Conservation (phyloP, 1,139 yeast species). For the Nadsonia starkeyi-henricii region DNA sequence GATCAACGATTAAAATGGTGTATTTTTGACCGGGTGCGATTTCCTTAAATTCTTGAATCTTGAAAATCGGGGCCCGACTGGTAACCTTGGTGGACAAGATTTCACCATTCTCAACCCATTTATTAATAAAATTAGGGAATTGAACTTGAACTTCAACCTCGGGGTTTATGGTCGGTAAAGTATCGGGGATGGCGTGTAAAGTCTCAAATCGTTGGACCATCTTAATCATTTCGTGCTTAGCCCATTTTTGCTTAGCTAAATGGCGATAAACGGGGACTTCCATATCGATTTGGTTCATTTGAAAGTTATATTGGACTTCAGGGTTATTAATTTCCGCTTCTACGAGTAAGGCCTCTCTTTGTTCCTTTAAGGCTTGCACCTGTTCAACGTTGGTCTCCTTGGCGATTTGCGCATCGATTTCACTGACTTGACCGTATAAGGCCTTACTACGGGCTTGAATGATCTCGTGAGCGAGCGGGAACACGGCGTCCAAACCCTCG, state of each 20-base stretch:
- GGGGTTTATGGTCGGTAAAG: slow-evolving; percentile 83
- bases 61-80: slow-evolving; percentile 56
- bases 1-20: slow-evolving; percentile 73
- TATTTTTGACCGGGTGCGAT: slow-evolving; percentile 36
- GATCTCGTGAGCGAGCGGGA: slow-evolving; percentile 49
- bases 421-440: slow-evolving; percentile 21
- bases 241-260: slow-evolving; percentile 59
- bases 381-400: slow-evolving; percentile 8
- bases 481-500: slow-evolving; percentile 53
- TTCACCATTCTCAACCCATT: slow-evolving; percentile 70
- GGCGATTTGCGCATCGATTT: slow-evolving; percentile 16
- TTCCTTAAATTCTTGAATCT: slow-evolving; percentile 60
- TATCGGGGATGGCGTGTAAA: slow-evolving; percentile 78
- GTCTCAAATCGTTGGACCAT: slow-evolving; percentile 85
- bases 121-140: slow-evolving; percentile 54
- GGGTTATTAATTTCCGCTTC: slow-evolving; percentile 64
- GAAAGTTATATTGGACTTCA: slow-evolving; percentile 60
- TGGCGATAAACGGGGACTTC: slow-evolving; percentile 68
- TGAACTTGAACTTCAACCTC: slow-evolving; percentile 58
- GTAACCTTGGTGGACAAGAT: slow-evolving; percentile 62
- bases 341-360: slow-evolving; percentile 22
- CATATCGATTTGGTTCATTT: slow-evolving; percentile 42
- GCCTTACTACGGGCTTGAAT: slow-evolving; percentile 33
- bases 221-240: slow-evolving; percentile 48
- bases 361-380: slow-evolving; percentile 7